Base-by-base conservation (phyloP, 2,329 filamentous ascomycete genomes). In the Cladobotryum protrusum region DNA sequence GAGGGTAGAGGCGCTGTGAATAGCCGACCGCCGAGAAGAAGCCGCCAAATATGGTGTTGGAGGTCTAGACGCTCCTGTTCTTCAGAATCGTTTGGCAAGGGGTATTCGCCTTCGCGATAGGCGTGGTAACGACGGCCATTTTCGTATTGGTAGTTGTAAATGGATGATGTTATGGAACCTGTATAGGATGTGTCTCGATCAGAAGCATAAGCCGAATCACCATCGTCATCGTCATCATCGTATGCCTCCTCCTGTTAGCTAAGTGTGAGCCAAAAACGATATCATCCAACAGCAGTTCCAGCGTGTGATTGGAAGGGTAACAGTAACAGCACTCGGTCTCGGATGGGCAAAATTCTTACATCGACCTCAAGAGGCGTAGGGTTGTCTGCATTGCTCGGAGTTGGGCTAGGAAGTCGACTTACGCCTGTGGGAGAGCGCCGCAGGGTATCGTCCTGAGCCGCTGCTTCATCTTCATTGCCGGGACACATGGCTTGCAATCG, bases 61-160 rank as follows among this genome's bases (percentile, higher is more conserved):
- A 77, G 64, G 53, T 82, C 76, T 14, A 80, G 66, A 12, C 78
- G 74, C 55, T 79, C 74, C 45, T 78, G 67, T 59, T 82, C 79
- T 52, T 68, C 62, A 54, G 75, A 72, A 59, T 80, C 77, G 60
- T 79, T 79, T 45, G 77, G 76, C 13, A 67, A 55, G 44, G 66
- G 56, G 47, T 72, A 72, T 14, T 67, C 58, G 8, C 75, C 76
- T 24, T 74, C 68, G 33, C 70, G 67, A 55, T 71, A 74, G 41
- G 67, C 68, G 54, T 76, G 72, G 45, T 78, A 79, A 4, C 73
- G 64, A 1, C 75, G 67, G 3, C 74, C 74, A 45, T 76, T 70
- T 49, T 76, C 71, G 55, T 71, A 74, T 32, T 67, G 61, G 54
- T 73, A 75, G 41, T 72, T 56, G 50, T 61, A 67, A 42, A 74